Conservation (phyloP, 1,139 yeast genomes). For the Kodamaea alishanica region DNA sequence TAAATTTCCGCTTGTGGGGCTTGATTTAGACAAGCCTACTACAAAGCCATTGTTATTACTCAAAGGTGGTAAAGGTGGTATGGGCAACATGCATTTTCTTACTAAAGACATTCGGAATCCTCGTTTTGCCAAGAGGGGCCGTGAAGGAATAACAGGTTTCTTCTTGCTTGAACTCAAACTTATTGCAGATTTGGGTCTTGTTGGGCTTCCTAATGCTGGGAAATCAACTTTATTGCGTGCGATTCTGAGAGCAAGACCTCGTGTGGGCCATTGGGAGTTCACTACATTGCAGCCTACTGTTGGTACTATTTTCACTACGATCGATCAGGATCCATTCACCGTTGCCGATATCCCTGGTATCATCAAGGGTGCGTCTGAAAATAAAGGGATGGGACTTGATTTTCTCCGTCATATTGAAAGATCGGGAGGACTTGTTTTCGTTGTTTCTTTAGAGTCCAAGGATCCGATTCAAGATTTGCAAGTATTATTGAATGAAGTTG, state of each 20-base stretch:
- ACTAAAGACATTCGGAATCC: conserved; percentile 86
- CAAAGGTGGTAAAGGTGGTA: conserved; percentile 88
- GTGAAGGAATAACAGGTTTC: conserved; percentile 61
- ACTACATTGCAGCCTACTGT: conserved; percentile 90
- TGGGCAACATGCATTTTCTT: conserved; percentile 93
- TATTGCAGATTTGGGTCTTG: conserved; percentile 88
- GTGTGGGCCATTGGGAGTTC: conserved; percentile 96
- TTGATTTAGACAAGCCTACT: conserved; percentile 68
- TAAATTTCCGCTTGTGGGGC: conserved; percentile 71
- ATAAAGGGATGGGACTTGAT: conserved; percentile 91
- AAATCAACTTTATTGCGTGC: conserved; percentile 84
- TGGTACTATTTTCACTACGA: conserved; percentile 73
- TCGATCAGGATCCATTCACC: conserved; percentile 72
- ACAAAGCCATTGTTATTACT: conserved; percentile 64
- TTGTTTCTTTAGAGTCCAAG: conserved; percentile 63
- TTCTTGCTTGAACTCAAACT: conserved; percentile 81
- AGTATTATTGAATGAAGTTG: conserved; percentile 65
- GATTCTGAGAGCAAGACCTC: conserved; percentile 85
- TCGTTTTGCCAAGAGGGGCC: conserved; percentile 76
- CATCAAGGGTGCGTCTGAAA: conserved; percentile 77
- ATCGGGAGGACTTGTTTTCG: conserved; percentile 85
- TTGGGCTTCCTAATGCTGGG: conserved; percentile 96
- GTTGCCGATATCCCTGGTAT: conserved; percentile 98
- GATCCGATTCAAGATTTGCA: conserved; percentile 65
- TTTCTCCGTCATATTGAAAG: conserved; percentile 90